These are phyloP conservation scores for Trichoderma afroharzianum DNA, from an alignment of 2,329 filamentous ascomycete species.

Conservation along the genomic window DNA sequence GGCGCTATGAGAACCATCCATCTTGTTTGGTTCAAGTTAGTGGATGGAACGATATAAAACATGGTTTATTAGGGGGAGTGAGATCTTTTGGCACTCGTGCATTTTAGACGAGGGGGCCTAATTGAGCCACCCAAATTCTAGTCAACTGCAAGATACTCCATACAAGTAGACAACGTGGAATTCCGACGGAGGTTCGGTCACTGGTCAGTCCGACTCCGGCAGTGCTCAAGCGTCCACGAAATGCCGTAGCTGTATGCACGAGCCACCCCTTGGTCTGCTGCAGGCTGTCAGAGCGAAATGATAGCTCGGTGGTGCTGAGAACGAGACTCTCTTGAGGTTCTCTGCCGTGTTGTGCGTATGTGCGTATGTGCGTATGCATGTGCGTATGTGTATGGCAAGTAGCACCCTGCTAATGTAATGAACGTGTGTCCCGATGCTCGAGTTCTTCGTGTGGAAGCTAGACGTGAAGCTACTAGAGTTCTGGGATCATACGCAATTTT, in stretches of 20 bases:
- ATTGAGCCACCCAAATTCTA: not conserved
- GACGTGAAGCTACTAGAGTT: not conserved
- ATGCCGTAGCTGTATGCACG: not conserved
- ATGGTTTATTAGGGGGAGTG: not conserved
- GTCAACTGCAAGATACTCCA: not conserved
- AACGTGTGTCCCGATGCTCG: not conserved
- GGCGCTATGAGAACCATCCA: not conserved
- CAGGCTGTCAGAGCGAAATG: not conserved
- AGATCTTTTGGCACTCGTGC: not conserved
- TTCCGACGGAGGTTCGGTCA: not conserved
- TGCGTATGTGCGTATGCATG: not conserved
- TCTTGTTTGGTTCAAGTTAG: not conserved
- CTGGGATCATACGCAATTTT: not conserved
- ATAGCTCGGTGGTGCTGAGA: not conserved
- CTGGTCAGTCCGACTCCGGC: conserved; percentile 1
- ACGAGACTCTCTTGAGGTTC: not conserved
- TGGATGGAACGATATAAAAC: not conserved
- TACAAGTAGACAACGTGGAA: not conserved
- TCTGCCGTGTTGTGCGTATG: not conserved
- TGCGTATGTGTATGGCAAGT: not conserved
- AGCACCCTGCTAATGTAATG: not conserved
- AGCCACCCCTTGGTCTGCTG: not conserved
- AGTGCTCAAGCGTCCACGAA: not conserved
- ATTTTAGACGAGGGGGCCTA: not conserved
- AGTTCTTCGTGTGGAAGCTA: not conserved